Base-by-base conservation (phyloP, 2,329 filamentous ascomycete species). In the Alternaria burnsii region DNA sequence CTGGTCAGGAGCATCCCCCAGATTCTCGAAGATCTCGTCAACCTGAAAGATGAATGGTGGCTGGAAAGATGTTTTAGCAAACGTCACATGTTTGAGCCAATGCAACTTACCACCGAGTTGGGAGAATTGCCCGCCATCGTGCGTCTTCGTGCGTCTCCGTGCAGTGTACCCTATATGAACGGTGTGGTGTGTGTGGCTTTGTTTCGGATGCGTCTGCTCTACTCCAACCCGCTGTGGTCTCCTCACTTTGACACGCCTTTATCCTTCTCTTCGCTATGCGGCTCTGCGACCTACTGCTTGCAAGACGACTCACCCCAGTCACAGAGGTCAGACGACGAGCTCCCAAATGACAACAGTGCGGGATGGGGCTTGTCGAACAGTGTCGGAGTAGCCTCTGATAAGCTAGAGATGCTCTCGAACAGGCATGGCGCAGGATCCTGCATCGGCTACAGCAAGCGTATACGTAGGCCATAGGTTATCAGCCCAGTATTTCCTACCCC, bases 351-450 rank as follows among this genome's bases (percentile, higher is more conserved):
- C 46, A 51, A 53, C 51, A 52, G 66, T 64, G 54, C 58, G 58
- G 57, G 56, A 50, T 20, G n/a, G 42, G 50, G 59, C 28, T 11
- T 30, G 28, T 30, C 28, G 11, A 30, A 11, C 28, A 30, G 32
- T 61, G 57, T 57, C 66, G 63, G 47, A 57, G 61, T 64, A 64
- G 69, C 62, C 66, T 64, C 69, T 72, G 75, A 77, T 77, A 76
- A 73, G 75, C 64, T 61, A 55, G 59, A 62, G 48, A 36, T 65
- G 60, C 43, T 62, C 59, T 61, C 52, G 59, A 65, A 61, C 50
- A 54, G 58, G 56, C 51, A 63, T 62, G 54, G 65, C 66, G 71
- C 70, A 67, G 59, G 38, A 70, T 72, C 65, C 61, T 73, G 66
- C 71, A 61, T 54, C 59, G 55, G 67, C 69, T 74, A 71, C 72